A percentile compares a stretch with the other conserved stretches of the same genome.
Evolutionary conservation across 2,329 filamentous ascomycete genomes (phyloP).

Genomic region (Arthrobotrys sinensis): DNA sequence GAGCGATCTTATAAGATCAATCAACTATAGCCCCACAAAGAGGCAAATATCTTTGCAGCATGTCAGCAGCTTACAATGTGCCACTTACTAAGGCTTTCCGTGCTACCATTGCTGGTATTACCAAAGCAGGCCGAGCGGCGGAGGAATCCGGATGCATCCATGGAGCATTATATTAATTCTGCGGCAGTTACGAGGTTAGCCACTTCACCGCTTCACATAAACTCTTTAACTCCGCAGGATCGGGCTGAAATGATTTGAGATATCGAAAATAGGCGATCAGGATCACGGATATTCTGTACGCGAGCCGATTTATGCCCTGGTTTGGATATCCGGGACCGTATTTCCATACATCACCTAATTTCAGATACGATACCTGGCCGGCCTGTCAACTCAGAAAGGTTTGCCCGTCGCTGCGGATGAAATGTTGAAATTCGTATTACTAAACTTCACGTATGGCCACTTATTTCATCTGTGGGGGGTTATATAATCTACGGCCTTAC

Average conservation of each 20-base stretch:
- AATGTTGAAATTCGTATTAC: background rate
- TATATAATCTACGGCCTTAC: constrained; percentile 5
- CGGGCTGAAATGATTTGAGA: constrained; percentile 39
- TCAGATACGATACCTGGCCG: background rate
- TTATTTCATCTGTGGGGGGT: background rate
- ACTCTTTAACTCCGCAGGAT: constrained; percentile 2
- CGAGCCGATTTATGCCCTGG: constrained; percentile 1
- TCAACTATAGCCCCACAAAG: constrained; percentile 38
- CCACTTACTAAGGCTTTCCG: constrained; percentile 22
- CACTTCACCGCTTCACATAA: background rate
- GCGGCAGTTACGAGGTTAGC: constrained; percentile 13
- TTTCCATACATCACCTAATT: background rate
- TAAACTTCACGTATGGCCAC: constrained; percentile 9
- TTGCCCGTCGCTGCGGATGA: background rate
- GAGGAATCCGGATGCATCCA: constrained; percentile 12
- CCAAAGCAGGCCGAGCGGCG: constrained; percentile 15
- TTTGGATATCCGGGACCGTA: background rate
- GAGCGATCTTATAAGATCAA: constrained; percentile 51
- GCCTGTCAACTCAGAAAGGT: too few relatives aligned
- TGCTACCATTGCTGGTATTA: constrained; percentile 28
- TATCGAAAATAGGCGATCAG: constrained; percentile 20
- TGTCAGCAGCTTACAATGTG: constrained; percentile 35
- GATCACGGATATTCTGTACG: background rate
- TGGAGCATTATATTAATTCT: constrained; percentile 12
- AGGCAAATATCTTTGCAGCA: constrained; percentile 21